Conservation (phyloP, 495 filamentous ascomycete genomes). For the Podospora australis region DNA sequence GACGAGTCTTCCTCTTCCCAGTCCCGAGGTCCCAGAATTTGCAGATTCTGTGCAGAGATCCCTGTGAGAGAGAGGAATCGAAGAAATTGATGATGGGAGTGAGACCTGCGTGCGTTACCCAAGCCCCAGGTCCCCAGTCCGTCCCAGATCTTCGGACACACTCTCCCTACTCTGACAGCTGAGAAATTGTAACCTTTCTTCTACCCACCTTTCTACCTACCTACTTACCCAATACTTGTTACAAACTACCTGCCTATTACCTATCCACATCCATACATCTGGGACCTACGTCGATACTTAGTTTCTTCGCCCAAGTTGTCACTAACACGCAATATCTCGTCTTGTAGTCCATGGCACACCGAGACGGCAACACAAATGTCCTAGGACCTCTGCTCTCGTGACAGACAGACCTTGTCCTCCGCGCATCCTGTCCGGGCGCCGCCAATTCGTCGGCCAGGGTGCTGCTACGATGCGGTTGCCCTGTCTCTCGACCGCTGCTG, state of each 20-base stretch:
- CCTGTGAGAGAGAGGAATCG: too few relatives aligned
- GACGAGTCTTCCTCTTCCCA: too few relatives aligned
- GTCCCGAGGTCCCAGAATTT: neutral
- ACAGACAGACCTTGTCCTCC: constrained; percentile 14
- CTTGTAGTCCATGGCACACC: constrained; percentile 29
- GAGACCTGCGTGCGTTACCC: neutral
- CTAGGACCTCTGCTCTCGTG: constrained; percentile 24
- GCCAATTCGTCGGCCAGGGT: constrained; percentile 16
- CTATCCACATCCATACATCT: neutral
- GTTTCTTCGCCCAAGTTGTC: neutral
- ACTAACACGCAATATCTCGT: constrained; percentile 8
- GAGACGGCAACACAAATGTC: constrained; percentile 23
- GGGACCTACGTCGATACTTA: neutral
- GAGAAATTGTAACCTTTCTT: neutral
- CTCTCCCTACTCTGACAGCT: neutral
- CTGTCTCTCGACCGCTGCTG: constrained; percentile 25
- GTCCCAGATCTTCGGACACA: too few relatives aligned
- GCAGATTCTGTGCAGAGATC: too few relatives aligned
- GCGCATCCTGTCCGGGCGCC: constrained; percentile 9
- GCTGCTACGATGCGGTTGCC: constrained; percentile 30
- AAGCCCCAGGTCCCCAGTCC: neutral
- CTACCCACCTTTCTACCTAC: too few relatives aligned
- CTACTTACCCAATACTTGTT: too few relatives aligned
- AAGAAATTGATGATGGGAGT: too few relatives aligned
- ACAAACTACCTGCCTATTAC: neutral